phyloP scores from a whole-genome alignment of 805 yeast genomes.

The Hanseniaspora nectarophila region DNA sequence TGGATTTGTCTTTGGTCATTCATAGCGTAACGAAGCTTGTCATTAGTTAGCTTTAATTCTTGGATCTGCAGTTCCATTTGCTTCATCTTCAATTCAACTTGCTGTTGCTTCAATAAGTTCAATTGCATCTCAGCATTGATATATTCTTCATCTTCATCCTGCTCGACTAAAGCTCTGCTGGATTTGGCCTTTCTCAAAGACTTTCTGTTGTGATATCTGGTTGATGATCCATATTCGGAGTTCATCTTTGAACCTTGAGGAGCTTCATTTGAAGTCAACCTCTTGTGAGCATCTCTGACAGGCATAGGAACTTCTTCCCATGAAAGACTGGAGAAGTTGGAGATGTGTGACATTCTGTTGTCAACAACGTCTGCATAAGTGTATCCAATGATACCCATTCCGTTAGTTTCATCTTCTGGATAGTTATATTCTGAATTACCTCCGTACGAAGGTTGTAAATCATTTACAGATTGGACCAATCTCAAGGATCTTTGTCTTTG shows the following conservation, averaged over 20 bases:
- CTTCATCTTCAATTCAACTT: slow-evolving; percentile 25
- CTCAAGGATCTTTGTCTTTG: slow-evolving; percentile 14
- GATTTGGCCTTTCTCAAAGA: slow-evolving; percentile 13
- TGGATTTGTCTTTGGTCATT: slow-evolving; percentile 22
- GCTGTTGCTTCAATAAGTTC: slow-evolving; percentile 13
- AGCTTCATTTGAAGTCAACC: slow-evolving; percentile 7
- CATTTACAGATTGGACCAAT: slow-evolving; percentile 12
- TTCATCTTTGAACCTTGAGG: background rate
- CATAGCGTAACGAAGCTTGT: slow-evolving; percentile 25
- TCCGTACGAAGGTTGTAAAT: background rate
- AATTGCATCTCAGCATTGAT: slow-evolving; percentile 94
- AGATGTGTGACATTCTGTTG: slow-evolving; percentile 14
- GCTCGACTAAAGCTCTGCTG: slow-evolving; percentile 68
- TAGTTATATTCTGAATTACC: background rate
- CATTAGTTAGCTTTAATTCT: slow-evolving; percentile 28
- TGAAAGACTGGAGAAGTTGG: slow-evolving; percentile 9
- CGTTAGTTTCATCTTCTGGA: background rate
- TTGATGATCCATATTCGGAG: background rate
- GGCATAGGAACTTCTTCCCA: slow-evolving; percentile 13
- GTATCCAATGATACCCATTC: slow-evolving; percentile 14
- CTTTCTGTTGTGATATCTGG: background rate
- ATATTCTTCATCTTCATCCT: slow-evolving; percentile 30
- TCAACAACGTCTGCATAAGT: slow-evolving; percentile 13
- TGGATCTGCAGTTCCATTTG: slow-evolving; percentile 26
- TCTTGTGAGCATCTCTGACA: slow-evolving; percentile 13